Percentiles rank a stretch among this genome's conserved stretches.
These are phyloP conservation scores for Trichoderma pleuroti DNA, from an alignment of 2,329 filamentous ascomycete species.

Conservation along the genomic window DNA sequence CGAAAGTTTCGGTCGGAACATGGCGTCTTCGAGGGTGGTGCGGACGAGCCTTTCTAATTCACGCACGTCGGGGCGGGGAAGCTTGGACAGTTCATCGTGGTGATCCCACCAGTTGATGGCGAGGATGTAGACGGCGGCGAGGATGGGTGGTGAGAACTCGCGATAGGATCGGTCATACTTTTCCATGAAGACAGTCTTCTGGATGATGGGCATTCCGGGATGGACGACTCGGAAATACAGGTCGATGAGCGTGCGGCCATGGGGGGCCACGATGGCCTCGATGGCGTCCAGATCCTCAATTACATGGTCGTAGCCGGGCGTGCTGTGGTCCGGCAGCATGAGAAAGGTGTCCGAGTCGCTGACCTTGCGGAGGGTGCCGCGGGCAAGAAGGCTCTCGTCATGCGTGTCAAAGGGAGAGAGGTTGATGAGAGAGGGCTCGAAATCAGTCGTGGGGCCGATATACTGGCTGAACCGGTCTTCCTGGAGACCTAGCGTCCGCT, in stretches of 20 bases:
- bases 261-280: constrained; percentile 70
- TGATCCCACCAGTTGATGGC: constrained; percentile 87
- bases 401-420: constrained; percentile 76
- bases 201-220: constrained; percentile 76
- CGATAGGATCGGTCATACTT: constrained; percentile 70
- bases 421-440: constrained; percentile 79
- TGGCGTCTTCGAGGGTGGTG: constrained; percentile 68
- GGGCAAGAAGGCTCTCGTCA: constrained; percentile 71
- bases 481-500: constrained; percentile 71
- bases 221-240: constrained; percentile 80
- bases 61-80: constrained; percentile 67
- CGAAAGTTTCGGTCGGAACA: constrained; percentile 77
- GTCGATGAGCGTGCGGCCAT: constrained; percentile 74
- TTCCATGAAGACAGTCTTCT: constrained; percentile 76
- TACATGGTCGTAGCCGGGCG: constrained; percentile 68
- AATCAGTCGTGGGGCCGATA: constrained; percentile 77
- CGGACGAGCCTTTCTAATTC: constrained; percentile 72
- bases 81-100: constrained; percentile 60
- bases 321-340: constrained; percentile 70
- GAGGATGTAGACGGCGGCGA: constrained; percentile 79
- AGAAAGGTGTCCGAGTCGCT: constrained; percentile 76
- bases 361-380: constrained; percentile 69
- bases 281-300: constrained; percentile 66
- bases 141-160: constrained; percentile 70
- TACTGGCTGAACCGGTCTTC: constrained; percentile 77